These are phyloP conservation scores for Retiboletus flavoniger DNA, from an alignment of 1,284 basidiomycete genomes.

Conservation along the genomic window DNA sequence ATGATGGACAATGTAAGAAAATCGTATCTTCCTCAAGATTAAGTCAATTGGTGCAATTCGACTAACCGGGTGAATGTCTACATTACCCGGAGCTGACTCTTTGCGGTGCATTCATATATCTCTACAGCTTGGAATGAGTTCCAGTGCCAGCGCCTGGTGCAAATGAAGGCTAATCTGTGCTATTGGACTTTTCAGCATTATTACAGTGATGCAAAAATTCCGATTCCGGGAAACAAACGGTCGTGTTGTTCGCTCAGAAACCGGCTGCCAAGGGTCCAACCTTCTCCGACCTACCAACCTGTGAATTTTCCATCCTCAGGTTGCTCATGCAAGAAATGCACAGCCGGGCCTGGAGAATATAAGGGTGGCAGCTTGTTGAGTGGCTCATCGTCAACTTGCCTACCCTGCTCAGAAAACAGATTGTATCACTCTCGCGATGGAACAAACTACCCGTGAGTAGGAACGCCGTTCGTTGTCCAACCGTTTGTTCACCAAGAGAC, in stretches of 20 bases:
- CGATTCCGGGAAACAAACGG: not conserved
- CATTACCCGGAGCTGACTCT: not conserved
- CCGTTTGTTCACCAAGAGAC: constrained; percentile 5
- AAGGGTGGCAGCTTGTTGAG: constrained; percentile 8
- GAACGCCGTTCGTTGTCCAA: not conserved
- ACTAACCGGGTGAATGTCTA: not conserved
- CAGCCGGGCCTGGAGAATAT: constrained; percentile 17
- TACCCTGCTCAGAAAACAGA: not conserved
- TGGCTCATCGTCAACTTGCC: not conserved
- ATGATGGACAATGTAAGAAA: not conserved
- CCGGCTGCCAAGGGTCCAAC: constrained; percentile 3
- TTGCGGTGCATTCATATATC: not conserved
- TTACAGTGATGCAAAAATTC: not conserved
- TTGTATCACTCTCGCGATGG: constrained; percentile 7
- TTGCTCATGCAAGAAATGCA: constrained; percentile 10
- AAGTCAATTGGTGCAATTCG: not conserved
- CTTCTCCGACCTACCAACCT: constrained; percentile 24
- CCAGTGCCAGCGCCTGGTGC: constrained; percentile 17
- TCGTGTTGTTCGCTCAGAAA: not conserved
- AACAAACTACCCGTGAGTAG: constrained; percentile 18
- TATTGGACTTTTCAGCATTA: not conserved
- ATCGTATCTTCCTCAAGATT: not conserved
- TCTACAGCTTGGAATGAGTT: constrained; percentile 30
- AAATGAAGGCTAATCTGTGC: constrained; percentile 5
- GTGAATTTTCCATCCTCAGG: constrained; percentile 12